phyloP scores from a whole-genome alignment of 805 yeast species.

The Candida incommunis region DNA sequence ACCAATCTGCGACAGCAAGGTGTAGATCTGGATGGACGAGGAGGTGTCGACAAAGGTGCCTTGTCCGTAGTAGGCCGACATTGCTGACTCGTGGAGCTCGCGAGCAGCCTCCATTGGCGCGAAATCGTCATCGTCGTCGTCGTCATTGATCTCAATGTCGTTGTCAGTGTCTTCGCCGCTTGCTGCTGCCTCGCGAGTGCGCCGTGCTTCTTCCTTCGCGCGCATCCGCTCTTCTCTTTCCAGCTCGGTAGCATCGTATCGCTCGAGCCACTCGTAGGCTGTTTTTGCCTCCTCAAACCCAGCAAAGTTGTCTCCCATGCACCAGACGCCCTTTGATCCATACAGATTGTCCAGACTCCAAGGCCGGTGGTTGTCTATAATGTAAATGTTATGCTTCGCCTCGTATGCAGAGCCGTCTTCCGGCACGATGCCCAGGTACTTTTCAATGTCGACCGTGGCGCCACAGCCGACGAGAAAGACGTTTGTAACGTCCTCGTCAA shows the following conservation, averaged over 20 bases:
- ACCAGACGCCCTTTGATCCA: slow-evolving; percentile 65
- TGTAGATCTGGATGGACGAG: slow-evolving; percentile 63
- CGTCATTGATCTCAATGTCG: slow-evolving; percentile 13
- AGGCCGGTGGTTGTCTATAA: slow-evolving; percentile 87
- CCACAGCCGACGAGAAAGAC: slow-evolving; percentile 86
- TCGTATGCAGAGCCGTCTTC: slow-evolving; percentile 11
- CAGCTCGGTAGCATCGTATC: slow-evolving; percentile 26
- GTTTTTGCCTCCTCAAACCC: slow-evolving; percentile 39
- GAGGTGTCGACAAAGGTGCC: slow-evolving; percentile 73
- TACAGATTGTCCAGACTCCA: slow-evolving; percentile 91
- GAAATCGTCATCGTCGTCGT: slow-evolving; percentile 6
- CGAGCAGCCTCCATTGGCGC: slow-evolving; percentile 2
- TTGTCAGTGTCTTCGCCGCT: slow-evolving; percentile 13
- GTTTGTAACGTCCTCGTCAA: slow-evolving; percentile 65
- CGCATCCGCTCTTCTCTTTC: slow-evolving; percentile 20
- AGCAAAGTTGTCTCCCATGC: slow-evolving; percentile 75
- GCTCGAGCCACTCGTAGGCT: slow-evolving; percentile 38
- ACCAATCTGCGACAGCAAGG: slow-evolving; percentile 67
- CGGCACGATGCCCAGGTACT: slow-evolving; percentile 26
- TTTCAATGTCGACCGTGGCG: slow-evolving; percentile 72
- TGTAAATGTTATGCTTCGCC: slow-evolving; percentile 39
- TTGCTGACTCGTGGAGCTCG: slow-evolving; percentile 30
- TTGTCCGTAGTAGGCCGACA: slow-evolving; percentile 62
- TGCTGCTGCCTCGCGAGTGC: slow-evolving; percentile 13
- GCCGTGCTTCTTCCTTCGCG: slow-evolving; percentile 19